These are phyloP conservation scores for Neurospora africana DNA, from an alignment of 495 filamentous ascomycete genomes.

Conservation along the genomic window DNA sequence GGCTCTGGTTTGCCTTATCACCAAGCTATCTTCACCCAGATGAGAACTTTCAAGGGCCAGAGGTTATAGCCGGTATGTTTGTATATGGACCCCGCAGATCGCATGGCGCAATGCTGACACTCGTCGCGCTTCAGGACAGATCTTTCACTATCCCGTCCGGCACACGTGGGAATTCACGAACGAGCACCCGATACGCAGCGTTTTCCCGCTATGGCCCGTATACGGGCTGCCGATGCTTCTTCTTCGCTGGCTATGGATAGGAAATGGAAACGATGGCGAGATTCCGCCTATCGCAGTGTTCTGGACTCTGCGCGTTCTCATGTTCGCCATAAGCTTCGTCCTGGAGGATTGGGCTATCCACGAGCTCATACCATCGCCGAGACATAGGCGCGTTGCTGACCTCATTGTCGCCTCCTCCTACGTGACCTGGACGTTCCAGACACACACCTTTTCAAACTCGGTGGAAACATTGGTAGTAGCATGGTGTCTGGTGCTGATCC, in stretches of 20 bases:
- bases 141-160: constrained; percentile 78
- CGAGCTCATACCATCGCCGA: constrained; percentile 69
- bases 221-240: constrained; percentile 90
- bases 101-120: background rate
- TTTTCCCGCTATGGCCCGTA: constrained; percentile 90
- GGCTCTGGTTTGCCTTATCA: constrained; percentile 86
- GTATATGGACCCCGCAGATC: background rate
- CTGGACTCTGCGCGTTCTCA: constrained; percentile 73
- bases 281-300: constrained; percentile 67
- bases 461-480: constrained; percentile 84
- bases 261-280: constrained; percentile 45
- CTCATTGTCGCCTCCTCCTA: constrained; percentile 87
- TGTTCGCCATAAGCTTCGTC: constrained; percentile 92
- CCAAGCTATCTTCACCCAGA: constrained; percentile 97
- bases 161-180: constrained; percentile 93
- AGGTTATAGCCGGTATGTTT: constrained; percentile 83
- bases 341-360: constrained; percentile 95
- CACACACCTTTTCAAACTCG: constrained; percentile 96
- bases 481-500: constrained; percentile 85
- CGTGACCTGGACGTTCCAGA: constrained; percentile 98
- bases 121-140: constrained; percentile 51
- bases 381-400: constrained; percentile 60
- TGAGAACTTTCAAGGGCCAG: constrained; percentile 96
- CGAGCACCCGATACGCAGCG: constrained; percentile 75
- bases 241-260: constrained; percentile 73